These are phyloP conservation scores for Saturnispora sekii DNA, from an alignment of 805 yeast genomes.

Conservation along the genomic window DNA sequence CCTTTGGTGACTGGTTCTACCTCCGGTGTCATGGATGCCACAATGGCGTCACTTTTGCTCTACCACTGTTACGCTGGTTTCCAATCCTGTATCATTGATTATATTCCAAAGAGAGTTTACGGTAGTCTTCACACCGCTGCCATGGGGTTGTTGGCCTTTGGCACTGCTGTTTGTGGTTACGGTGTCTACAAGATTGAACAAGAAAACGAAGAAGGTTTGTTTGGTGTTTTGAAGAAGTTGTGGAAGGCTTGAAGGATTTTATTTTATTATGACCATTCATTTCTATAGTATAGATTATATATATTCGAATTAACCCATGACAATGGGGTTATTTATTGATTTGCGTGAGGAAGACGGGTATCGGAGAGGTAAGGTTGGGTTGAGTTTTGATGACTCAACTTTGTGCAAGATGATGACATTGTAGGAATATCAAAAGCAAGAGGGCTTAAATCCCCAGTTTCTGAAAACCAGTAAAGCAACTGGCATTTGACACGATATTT, in stretches of 20 bases:
- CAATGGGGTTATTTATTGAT: too few relatives aligned
- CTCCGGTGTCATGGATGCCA: conserved; percentile 46
- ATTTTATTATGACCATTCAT: not conserved
- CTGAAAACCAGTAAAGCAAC: too few relatives aligned
- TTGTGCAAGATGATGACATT: too few relatives aligned
- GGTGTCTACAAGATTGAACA: conserved; percentile 66
- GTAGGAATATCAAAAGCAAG: too few relatives aligned
- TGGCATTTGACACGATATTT: too few relatives aligned
- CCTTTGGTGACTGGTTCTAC: conserved; percentile 52
- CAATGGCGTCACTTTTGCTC: conserved; percentile 44
- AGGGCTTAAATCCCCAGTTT: too few relatives aligned
- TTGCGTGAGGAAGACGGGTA: too few relatives aligned
- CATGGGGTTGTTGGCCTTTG: conserved; percentile 49
- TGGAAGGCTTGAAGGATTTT: conserved; percentile 20
- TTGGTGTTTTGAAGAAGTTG: conserved; percentile 31
- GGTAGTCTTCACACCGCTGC: conserved; percentile 56
- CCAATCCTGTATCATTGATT: conserved; percentile 69
- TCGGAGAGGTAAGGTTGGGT: too few relatives aligned
- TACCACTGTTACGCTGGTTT: conserved; percentile 65
- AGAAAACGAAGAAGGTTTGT: conserved; percentile 54
- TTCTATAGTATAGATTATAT: not conserved
- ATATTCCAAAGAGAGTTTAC: conserved; percentile 66
- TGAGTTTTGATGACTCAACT: too few relatives aligned
- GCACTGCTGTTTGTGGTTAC: conserved; percentile 55
- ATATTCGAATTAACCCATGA: too few relatives aligned